These are phyloP conservation scores for Apophysomyces sp. DNA, from an alignment of 371 early-diverging fungal species.

Conservation along the genomic window DNA sequence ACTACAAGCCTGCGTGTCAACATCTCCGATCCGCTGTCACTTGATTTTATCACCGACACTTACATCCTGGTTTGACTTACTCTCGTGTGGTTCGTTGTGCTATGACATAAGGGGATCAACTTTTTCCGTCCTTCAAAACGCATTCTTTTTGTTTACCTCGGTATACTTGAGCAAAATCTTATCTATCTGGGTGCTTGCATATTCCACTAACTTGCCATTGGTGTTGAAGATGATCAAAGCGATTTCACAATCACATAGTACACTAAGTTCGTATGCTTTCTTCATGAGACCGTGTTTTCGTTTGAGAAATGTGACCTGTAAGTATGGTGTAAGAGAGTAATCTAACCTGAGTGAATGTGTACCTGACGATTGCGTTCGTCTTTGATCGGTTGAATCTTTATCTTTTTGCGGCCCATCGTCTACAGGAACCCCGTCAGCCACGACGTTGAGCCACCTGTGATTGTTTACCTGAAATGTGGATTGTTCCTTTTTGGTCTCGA, in stretches of 20 bases:
- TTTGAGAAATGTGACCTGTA: constrained; percentile 45
- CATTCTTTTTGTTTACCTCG: constrained; percentile 56
- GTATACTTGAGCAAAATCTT: constrained; percentile 90
- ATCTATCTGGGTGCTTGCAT: constrained; percentile 90
- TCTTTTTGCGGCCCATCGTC: constrained; percentile 95
- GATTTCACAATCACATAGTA: constrained; percentile 96
- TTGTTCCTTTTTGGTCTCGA: constrained; percentile 3
- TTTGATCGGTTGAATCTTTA: constrained; percentile 91
- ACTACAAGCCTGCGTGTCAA: too few relatives aligned
- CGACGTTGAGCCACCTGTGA: neutral
- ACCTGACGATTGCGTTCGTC: constrained; percentile 95
- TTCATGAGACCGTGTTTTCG: constrained; percentile 99
- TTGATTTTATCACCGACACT: constrained; percentile 1
- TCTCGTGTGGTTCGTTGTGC: constrained; percentile 43
- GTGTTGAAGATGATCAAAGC: constrained; percentile 92
- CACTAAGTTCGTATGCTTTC: constrained; percentile 98
- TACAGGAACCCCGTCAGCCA: neutral
- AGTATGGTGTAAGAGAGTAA: neutral
- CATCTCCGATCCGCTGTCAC: too few relatives aligned
- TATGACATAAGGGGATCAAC: neutral
- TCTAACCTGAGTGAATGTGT: constrained; percentile 3
- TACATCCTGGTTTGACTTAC: constrained; percentile 47
- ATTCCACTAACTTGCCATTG: constrained; percentile 91
- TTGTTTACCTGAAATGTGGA: constrained; percentile 3
- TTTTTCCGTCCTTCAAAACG: neutral